Evolutionary conservation across 1,139 yeast species (phyloP), one percentile per base, ranked within the genome.

Genomic region (Saccharomyces pastorianus): DNA sequence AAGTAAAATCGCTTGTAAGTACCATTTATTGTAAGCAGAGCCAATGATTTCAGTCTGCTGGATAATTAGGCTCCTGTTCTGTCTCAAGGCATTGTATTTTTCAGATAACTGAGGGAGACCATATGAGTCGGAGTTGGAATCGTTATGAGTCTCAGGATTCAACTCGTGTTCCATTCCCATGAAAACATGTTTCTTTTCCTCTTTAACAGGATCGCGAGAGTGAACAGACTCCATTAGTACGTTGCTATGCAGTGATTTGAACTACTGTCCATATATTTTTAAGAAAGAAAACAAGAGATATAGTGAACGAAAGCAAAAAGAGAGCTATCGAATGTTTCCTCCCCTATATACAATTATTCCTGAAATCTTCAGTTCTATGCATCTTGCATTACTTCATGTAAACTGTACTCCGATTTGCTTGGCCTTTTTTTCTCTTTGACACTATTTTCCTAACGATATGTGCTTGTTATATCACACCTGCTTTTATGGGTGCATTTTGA

Each of bases 1-100:
- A 57, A 80, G 51, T 52, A 58, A 51, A 13, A 61, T 25, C 3
- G 54, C 57, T 51, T 58, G 60, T 28, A 57, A 56, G 50, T 56
- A 61, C 66, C 67, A 62, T n/a, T 54, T 55, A 14, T 58, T 52
- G 44, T 64, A 62, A 46, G 60, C 59, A 8, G 55, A 47, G 13
- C 61, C 56, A 58, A 63, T 50, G 13, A 63, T 47, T 53, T 63
- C 66, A 2, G 63, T 56, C 47, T 57, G 60, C 34, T 58, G 56
- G 27, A 63, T 62, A 29, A 59, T 60, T 9, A 46, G 23, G 31
- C 44, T 38, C 9, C 25, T 38, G 44, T 38, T 38, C 6, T 38
- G 44, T 20, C 44, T 38, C 44, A 38, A 38, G 26, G 44, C 44
- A 20, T 38, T 25, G n/a, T 38, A 38, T 38, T 38, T 38, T 9